Base-by-base conservation (phyloP, 768 basidiomycete genomes). In the Ephemerocybe angulata region DNA sequence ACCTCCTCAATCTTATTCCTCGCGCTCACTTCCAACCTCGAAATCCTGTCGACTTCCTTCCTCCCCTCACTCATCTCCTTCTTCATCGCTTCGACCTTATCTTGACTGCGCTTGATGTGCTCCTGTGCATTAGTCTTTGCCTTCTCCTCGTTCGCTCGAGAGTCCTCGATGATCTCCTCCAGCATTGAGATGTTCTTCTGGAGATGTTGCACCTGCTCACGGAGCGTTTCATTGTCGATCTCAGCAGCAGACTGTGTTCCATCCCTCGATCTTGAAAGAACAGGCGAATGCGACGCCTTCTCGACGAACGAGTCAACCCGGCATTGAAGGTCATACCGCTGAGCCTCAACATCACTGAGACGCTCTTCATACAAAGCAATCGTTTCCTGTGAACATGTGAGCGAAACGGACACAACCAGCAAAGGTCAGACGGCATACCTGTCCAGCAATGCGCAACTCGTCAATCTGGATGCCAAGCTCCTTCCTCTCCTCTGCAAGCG, bases 291-390 rank as follows among this genome's bases (percentile, higher is more conserved):
- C 37, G 46, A 62, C 25, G 54, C 60, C 54, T 50, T 79, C 79
- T 92, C 86, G 7, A 92, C 72, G 0, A 72, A 63, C 11, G 79
- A 71, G 48, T 51, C 33, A 24, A 89, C 73, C 30, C 75, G 77
- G 44, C 83, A 79, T 62, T 95, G 90, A 56, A 89, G 75, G 61
- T 95, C 92, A 62, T 91, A 90, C 42, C 87, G 82, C 58, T 82
- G 79, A 13, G 75, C 74, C 62, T 94, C 89, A 21, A 84, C 80
- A 1, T 76, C 77, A 54, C 82, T 87, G 4, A 96, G 75, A 33
- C 87, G 84, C 65, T 94, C 92, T 72, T 99, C 96, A 65, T 98
- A 98, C 11, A 97, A 77, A 19, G 91, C 90, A 56, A 97, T 97
- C 0, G 94, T 93, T 83, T 93, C 92, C 90, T 94, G 63, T 1